Percentiles rank a stretch among this genome's conserved stretches.
phyloP scores from a whole-genome alignment of 352 stramenopile species.

The Hyaloperonospora arabidopsidis region DNA sequence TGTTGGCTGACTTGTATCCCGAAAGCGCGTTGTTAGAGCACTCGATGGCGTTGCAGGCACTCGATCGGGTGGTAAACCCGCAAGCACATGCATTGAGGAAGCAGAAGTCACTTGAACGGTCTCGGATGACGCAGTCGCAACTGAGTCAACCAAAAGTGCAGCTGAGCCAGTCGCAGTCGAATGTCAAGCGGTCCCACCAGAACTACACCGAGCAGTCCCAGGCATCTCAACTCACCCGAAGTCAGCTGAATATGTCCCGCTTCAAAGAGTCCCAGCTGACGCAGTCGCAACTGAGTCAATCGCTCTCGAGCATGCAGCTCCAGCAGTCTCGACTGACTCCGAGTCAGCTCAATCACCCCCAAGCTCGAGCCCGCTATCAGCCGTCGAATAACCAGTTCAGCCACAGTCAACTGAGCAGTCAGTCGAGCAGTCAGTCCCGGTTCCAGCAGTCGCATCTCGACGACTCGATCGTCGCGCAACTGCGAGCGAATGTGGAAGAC shows the following conservation, averaged over 20 bases:
- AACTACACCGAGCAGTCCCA: neutral
- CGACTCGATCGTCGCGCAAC: conserved; percentile 20
- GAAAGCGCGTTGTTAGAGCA: conserved; percentile 18
- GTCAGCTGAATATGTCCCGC: neutral
- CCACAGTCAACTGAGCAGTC: conserved; percentile 2
- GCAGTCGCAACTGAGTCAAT: conserved; percentile 1
- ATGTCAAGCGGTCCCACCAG: too few relatives aligned
- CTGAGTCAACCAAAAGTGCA: conserved; percentile 11
- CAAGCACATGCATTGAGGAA: conserved; percentile 3
- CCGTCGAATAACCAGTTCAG: conserved; percentile 8
- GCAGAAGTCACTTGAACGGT: conserved; percentile 16
- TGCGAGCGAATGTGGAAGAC: conserved; percentile 26
- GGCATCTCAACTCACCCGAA: neutral
- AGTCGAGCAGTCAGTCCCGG: conserved; percentile 7
- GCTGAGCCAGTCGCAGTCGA: conserved; percentile 13
- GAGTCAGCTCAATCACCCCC: conserved; percentile 14
- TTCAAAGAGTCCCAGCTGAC: neutral
- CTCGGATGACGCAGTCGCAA: conserved; percentile 20
- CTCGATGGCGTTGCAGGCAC: conserved; percentile 23
- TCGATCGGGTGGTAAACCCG: conserved; percentile 24
- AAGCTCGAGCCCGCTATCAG: conserved; percentile 3
- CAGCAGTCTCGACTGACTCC: conserved; percentile 6
- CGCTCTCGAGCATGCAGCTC: neutral
- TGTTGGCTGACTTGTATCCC: conserved; percentile 14
- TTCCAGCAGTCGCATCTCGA: conserved; percentile 19